Evolutionary conservation across 441 rosid species (phyloP).

Genomic region (Eutrema salsugineum): DNA sequence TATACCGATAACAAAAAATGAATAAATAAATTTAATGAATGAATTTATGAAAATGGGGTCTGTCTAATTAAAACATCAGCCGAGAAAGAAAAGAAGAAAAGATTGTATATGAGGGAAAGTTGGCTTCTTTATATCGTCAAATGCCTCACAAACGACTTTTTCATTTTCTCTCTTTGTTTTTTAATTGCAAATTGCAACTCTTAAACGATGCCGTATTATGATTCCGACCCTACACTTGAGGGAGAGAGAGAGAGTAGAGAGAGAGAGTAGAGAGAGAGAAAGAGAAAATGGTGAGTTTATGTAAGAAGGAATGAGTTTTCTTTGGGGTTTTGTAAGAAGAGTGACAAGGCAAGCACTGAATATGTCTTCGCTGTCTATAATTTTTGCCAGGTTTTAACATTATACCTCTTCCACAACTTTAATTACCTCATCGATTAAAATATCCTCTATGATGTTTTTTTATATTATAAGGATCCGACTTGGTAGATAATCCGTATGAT

Average conservation of each 20-base stretch:
- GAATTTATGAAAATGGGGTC: constrained; percentile 25
- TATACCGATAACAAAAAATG: constrained; percentile 10
- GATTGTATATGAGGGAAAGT: constrained; percentile 30
- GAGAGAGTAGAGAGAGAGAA: neutral
- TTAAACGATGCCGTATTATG: constrained; percentile 13
- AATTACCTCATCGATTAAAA: neutral
- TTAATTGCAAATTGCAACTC: constrained; percentile 12
- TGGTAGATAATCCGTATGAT: neutral
- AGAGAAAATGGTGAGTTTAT: neutral
- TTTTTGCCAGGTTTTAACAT: constrained; percentile 25
- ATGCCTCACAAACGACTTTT: constrained; percentile 24
- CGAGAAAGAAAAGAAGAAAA: constrained; percentile 28
- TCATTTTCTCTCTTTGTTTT: neutral
- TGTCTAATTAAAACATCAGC: constrained; percentile 20
- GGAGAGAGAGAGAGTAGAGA: neutral
- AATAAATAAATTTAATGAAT: constrained; percentile 13
- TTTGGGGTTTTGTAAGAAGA: constrained; percentile 30
- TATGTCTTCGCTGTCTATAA: constrained; percentile 30
- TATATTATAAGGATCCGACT: neutral
- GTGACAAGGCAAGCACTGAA: constrained; percentile 36
- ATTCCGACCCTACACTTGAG: constrained; percentile 9
- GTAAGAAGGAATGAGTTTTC: constrained; percentile 9
- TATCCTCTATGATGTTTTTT: neutral
- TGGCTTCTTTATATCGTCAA: constrained; percentile 30
- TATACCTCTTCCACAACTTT: constrained; percentile 30